Evolutionary conservation across 176 grass and related monocot genomes (phyloP), one percentile per base, ranked within the genome.

Genomic region (Bromus sterilis): DNA sequence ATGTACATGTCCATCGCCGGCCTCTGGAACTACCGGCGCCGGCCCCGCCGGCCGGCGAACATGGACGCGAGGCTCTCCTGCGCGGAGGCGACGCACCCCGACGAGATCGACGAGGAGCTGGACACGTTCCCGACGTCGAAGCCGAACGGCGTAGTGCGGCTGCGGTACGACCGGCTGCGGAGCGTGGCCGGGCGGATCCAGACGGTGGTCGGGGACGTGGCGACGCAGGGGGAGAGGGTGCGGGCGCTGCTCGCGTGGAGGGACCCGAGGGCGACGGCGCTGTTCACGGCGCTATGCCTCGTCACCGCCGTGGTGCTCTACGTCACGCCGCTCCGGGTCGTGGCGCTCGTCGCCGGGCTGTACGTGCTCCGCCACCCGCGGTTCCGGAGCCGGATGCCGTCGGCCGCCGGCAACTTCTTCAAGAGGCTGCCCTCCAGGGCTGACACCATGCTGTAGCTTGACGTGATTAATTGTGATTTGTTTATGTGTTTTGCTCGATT

Each of bases 121-220:
- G 94, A 97, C 82, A 97, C 91, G 20, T 94, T 97, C 77, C 94
- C 89, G 72, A 94, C 89, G 24, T 88, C 94, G 39, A 86, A 81
- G 62, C 24, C 74, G 20, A 81, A 74, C 64, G 87, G 78, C 51
- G 49, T 97, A 59, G 94, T 94, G 31, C 79, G 94, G 7, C 31
- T 90, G 82, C 83, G 94, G 31, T 97, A 97, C 82, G 94, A 97
- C 77, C 75, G 94, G 70, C 82, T 94, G 75, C 84, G 89, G 87
- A 91, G 87, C 58, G 91, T 97, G 29, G 91, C 91, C 6, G 91
- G 86, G 57, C 63, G 89, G 84, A 89, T 97, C 71, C 94, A 94
- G 84, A 86, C 85, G 70, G 86, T 94, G 85, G 91, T 90, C 39
- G 89, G 89, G 3, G 89, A 97, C 77, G 56, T 91, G 82, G 94